phyloP scores from a whole-genome alignment of 1,139 yeast genomes.

The Candida anutae region DNA sequence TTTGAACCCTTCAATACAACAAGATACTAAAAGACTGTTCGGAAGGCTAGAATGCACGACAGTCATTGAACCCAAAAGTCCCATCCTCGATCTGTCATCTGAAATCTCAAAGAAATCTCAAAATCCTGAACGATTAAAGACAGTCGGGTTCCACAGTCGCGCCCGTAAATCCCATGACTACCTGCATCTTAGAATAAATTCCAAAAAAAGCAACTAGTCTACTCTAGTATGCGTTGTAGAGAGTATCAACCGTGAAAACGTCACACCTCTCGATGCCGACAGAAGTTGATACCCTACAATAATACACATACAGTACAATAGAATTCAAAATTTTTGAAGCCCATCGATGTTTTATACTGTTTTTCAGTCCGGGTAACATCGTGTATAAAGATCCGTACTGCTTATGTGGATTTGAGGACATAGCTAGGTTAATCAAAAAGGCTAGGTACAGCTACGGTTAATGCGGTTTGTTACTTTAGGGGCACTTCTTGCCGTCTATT shows the following conservation, averaged over 20 bases:
- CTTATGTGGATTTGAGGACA: no score
- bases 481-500: neutral
- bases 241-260: slow-evolving; percentile 36
- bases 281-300: slow-evolving; percentile 43
- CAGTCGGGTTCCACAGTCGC: slow-evolving; percentile 14
- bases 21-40: slow-evolving; percentile 16
- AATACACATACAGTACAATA: slow-evolving; percentile 48
- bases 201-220: slow-evolving; percentile 22
- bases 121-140: neutral
- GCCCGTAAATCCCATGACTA: slow-evolving; percentile 41
- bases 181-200: slow-evolving; percentile 6
- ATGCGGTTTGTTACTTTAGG: neutral
- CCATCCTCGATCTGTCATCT: no score
- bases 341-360: neutral
- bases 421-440: no score
- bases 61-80: slow-evolving; percentile 13
- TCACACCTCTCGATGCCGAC: slow-evolving; percentile 7
- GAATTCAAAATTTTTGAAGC: slow-evolving; percentile 12
- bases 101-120: no score
- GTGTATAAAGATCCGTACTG: no score
- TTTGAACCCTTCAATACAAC: neutral
- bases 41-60: slow-evolving; percentile 42
- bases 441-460: no score
- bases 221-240: slow-evolving; percentile 49
- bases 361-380: slow-evolving; percentile 8